Evolutionary conservation across 768 basidiomycete species (phyloP).

Genomic region (Rhodotorula paludigena): DNA sequence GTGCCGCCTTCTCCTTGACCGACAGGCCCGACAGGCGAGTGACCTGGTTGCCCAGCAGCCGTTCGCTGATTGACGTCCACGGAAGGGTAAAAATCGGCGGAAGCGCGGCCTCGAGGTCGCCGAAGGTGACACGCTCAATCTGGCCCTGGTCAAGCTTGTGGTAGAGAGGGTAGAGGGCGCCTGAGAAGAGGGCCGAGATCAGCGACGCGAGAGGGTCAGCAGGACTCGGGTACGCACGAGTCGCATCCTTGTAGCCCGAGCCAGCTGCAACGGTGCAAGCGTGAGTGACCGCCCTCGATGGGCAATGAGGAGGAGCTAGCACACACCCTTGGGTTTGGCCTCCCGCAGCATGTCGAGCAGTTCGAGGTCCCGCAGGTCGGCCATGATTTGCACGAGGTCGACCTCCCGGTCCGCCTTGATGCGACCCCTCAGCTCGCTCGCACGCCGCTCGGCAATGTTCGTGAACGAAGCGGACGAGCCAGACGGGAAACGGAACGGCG

Average conservation of each 20-base stretch:
- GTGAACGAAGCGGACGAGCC: background rate
- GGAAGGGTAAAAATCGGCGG: constrained; percentile 6
- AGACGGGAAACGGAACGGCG: background rate
- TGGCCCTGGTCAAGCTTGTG: constrained; percentile 17
- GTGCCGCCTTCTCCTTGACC: constrained; percentile 3
- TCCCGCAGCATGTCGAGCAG: constrained; percentile 9
- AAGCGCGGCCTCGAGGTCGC: constrained; percentile 7
- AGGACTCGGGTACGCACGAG: too few species aligned
- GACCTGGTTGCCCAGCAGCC: background rate
- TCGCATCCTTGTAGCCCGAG: background rate
- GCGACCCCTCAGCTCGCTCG: background rate
- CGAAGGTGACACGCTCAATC: constrained; percentile 11
- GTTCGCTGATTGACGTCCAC: constrained; percentile 22
- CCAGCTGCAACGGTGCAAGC: background rate
- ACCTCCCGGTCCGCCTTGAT: constrained; percentile 1
- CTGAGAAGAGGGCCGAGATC: too few species aligned
- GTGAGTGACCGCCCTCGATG: too few species aligned
- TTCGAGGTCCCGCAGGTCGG: constrained; percentile 28
- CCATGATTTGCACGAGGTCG: constrained; percentile 19
- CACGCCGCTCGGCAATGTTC: background rate
- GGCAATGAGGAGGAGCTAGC: fast-evolving
- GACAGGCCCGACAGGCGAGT: background rate
- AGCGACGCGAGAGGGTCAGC: too few species aligned
- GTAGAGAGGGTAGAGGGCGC: constrained; percentile 29
- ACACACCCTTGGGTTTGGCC: background rate